Conservation (phyloP, 108 stramenopile genomes). For the Poteriospumella lacustris region DNA sequence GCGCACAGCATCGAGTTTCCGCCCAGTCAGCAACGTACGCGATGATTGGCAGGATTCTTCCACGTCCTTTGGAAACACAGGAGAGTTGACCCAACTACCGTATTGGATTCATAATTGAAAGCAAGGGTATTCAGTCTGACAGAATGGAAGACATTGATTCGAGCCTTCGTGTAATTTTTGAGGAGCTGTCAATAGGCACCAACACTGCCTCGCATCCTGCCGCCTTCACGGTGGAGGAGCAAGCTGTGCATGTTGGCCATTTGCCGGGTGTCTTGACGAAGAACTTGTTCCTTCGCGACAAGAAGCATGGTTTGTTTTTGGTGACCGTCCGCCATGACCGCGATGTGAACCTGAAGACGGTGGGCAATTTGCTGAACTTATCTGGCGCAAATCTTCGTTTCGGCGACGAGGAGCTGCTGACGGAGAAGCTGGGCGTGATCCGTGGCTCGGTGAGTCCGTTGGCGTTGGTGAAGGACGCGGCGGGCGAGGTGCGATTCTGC, state of each 20-base stretch:
- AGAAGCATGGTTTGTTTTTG: conserved; percentile 42
- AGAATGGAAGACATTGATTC: no score
- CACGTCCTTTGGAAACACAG: no score
- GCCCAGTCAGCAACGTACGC: no score
- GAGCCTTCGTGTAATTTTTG: no score
- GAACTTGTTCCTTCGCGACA: conserved; percentile 47
- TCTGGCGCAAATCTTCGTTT: conserved; percentile 79
- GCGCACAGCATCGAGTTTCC: no score
- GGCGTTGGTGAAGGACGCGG: conserved; percentile 65
- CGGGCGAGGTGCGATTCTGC: conserved; percentile 64
- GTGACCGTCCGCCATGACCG: conserved; percentile 34
- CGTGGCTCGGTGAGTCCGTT: conserved; percentile 80
- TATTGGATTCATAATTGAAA: no score
- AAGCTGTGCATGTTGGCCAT: conserved; percentile 33
- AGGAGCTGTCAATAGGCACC: conserved; percentile 28
- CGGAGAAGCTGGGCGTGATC: conserved; percentile 63
- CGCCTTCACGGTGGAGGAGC: conserved; percentile 45
- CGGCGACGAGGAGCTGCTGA: conserved; percentile 63
- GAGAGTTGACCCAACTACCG: no score
- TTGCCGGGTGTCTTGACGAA: conserved; percentile 41
- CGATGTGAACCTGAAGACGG: conserved; percentile 64
- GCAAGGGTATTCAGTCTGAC: no score
- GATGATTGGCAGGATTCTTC: no score
- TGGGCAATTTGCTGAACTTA: conserved; percentile 70
- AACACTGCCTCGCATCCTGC: conserved; percentile 30